These are phyloP conservation scores for Fragaria ananassa DNA, from an alignment of 306 rosid genomes.

Conservation along the genomic window DNA sequence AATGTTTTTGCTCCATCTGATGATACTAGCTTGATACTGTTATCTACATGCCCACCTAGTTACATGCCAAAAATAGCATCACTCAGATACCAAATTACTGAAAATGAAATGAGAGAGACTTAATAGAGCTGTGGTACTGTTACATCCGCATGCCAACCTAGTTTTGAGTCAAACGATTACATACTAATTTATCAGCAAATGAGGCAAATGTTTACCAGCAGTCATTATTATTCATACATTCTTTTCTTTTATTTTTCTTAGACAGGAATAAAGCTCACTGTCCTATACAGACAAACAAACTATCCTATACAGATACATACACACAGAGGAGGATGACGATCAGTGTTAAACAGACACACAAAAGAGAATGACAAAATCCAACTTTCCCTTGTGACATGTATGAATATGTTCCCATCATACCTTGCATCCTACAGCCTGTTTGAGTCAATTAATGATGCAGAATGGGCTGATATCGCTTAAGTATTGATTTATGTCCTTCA, in stretches of 20 bases:
- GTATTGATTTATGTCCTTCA: background rate
- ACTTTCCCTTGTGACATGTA: background rate
- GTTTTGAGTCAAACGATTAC: slow-evolving; percentile 22
- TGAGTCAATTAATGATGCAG: background rate
- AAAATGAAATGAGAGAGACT: slow-evolving; percentile 23
- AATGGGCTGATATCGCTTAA: background rate
- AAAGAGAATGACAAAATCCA: background rate
- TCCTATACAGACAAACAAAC: background rate
- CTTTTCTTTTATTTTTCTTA: background rate
- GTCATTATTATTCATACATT: background rate
- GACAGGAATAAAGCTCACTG: too few species aligned
- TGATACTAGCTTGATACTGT: slow-evolving; percentile 77
- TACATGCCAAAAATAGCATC: slow-evolving; percentile 23
- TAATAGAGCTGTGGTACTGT: background rate
- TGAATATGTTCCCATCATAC: background rate
- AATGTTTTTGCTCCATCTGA: slow-evolving; percentile 88
- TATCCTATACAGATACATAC: background rate
- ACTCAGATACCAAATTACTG: slow-evolving; percentile 5
- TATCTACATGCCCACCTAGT: slow-evolving; percentile 92
- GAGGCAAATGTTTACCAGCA: background rate
- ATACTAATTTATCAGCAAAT: slow-evolving; percentile 10
- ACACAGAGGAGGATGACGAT: background rate
- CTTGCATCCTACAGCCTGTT: background rate
- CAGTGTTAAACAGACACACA: background rate
- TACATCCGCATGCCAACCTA: background rate